phyloP scores from a whole-genome alignment of 1,284 basidiomycete genomes.

The Athelia sp. region DNA sequence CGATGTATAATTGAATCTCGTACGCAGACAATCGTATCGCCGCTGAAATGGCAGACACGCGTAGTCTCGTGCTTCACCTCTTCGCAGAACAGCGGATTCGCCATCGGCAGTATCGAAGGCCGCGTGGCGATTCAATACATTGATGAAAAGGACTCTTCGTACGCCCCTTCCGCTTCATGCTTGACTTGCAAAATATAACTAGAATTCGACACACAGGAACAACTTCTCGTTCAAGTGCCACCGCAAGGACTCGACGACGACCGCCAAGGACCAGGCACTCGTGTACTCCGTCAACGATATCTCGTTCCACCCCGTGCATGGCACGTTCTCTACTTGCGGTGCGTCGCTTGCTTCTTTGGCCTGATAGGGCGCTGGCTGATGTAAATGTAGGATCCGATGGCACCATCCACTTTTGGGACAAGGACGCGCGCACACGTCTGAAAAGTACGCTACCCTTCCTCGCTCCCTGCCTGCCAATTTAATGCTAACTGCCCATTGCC shows the following conservation, averaged over 20 bases:
- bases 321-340: slow-evolving; percentile 94
- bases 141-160: slow-evolving; percentile 73
- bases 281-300: slow-evolving; percentile 93
- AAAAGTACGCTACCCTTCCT: slow-evolving; percentile 56
- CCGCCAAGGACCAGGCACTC: slow-evolving; percentile 68
- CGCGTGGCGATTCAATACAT: slow-evolving; percentile 94
- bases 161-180: slow-evolving; percentile 22
- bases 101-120: slow-evolving; percentile 93
- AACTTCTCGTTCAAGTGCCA: slow-evolving; percentile 99
- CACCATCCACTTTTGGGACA: slow-evolving; percentile 86
- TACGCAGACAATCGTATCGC: slow-evolving; percentile 73
- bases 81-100: slow-evolving; percentile 70
- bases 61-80: slow-evolving; percentile 83
- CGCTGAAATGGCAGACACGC: slow-evolving; percentile 93
- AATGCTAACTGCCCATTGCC: neutral
- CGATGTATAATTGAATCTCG: too few relatives aligned
- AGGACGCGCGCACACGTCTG: slow-evolving; percentile 83
- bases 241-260: slow-evolving; percentile 67
- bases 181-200: neutral
- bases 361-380: too few relatives aligned
- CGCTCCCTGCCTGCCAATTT: neutral
- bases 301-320: slow-evolving; percentile 87
- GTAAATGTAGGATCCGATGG: slow-evolving; percentile 61
- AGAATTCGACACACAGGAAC: slow-evolving; percentile 36
- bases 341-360: too few relatives aligned